Conservation (phyloP, 257 asterid genomes). For the Salvia hispanica region DNA sequence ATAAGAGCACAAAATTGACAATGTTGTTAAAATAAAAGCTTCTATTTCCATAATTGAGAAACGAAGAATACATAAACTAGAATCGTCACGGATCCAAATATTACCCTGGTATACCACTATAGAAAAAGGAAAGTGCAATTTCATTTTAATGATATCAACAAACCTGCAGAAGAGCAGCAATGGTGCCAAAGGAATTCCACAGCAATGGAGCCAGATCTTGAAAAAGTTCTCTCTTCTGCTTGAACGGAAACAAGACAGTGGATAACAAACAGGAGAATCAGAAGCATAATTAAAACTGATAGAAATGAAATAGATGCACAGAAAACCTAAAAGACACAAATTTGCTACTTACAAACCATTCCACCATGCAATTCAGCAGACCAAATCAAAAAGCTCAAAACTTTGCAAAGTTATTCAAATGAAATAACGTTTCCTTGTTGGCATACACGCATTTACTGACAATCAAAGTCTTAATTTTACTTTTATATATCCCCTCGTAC, state of each 20-base stretch:
- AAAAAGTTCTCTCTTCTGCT: conserved; percentile 80
- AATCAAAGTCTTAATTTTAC: not conserved
- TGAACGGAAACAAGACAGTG: no score
- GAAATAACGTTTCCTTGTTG: not conserved
- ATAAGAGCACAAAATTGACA: not conserved
- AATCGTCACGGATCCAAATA: no score
- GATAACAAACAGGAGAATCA: no score
- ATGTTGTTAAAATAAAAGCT: not conserved
- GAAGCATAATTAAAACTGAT: not conserved
- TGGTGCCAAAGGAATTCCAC: conserved; percentile 90
- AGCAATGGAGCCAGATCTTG: conserved; percentile 93
- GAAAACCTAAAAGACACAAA: not conserved
- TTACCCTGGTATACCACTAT: no score
- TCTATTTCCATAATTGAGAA: not conserved
- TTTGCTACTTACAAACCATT: no score
- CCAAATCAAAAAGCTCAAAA: no score
- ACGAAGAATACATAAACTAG: conserved; percentile 13
- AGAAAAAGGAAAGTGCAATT: conserved; percentile 16
- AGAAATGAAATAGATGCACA: not conserved
- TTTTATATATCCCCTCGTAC: conserved; percentile 1
- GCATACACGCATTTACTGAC: not conserved
- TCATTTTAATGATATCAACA: conserved; percentile 12
- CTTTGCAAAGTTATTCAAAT: not conserved
- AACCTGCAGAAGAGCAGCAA: conserved; percentile 98
- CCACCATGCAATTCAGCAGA: no score